These are phyloP conservation scores for Solanum commersonii DNA, from an alignment of 257 asterid species.

Conservation along the genomic window DNA sequence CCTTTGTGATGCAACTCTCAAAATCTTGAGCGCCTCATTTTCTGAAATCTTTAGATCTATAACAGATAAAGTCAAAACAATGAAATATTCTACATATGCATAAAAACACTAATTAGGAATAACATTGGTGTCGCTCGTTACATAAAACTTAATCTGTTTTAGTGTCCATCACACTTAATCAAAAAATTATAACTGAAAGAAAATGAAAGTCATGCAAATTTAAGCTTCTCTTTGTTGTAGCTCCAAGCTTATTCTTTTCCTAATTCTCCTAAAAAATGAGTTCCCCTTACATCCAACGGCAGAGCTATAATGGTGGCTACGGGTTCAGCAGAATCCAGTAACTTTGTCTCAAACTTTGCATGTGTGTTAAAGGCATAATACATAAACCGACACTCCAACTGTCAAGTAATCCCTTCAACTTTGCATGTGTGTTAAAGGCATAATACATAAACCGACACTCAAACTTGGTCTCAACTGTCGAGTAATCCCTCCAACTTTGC, in stretches of 20 bases:
- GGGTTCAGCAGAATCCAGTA: neutral
- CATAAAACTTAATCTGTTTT: neutral
- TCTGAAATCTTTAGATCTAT: slow-evolving; percentile 67
- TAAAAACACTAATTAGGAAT: neutral
- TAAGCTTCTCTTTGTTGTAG: neutral
- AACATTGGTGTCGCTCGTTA: neutral
- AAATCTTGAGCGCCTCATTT: slow-evolving; percentile 47
- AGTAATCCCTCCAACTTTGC: neutral
- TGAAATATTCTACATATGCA: neutral
- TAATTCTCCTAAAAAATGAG: neutral
- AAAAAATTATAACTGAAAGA: neutral
- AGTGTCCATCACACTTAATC: neutral
- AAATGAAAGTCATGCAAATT: neutral
- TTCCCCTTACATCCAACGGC: neutral
- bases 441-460: neutral
- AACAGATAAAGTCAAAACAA: neutral
- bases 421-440: neutral
- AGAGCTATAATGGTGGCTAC: neutral
- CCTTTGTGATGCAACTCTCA: slow-evolving; percentile 49
- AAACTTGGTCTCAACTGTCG: neutral
- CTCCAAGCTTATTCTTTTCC: neutral
- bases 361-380: neutral
- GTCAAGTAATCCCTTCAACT: neutral
- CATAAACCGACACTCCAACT: neutral
- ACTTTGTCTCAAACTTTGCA: neutral